phyloP scores from a whole-genome alignment of 192 early-diverging fungal species.

The Rhizophagus prolifer region DNA sequence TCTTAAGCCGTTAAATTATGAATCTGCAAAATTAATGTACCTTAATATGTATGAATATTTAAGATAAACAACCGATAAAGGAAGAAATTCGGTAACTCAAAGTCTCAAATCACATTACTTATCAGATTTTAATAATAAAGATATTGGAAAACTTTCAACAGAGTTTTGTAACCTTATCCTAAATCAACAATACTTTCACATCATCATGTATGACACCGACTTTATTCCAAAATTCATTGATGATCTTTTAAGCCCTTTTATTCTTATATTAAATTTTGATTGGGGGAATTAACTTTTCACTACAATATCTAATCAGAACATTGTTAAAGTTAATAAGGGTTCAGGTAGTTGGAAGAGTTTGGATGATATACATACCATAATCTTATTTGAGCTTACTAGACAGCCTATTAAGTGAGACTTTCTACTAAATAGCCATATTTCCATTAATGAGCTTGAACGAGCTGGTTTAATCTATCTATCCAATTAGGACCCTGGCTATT shows the following conservation, averaged over 20 bases:
- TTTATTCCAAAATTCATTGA: constrained; percentile 26
- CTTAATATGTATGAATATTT: constrained; percentile 24
- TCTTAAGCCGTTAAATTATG: constrained; percentile 13
- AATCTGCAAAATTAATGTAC: constrained; percentile 21
- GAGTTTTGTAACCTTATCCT: constrained; percentile 23
- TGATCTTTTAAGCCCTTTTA: constrained; percentile 11
- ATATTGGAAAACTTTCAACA: constrained; percentile 19
- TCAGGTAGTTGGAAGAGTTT: constrained; percentile 21
- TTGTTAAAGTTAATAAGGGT: not conserved
- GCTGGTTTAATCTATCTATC: constrained; percentile 23
- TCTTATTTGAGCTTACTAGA: constrained; percentile 19
- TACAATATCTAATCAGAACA: constrained; percentile 16
- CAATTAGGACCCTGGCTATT: too few relatives aligned
- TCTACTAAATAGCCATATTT: not conserved
- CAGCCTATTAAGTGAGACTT: constrained; percentile 21
- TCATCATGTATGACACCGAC: constrained; percentile 14
- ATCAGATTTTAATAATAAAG: constrained; percentile 20
- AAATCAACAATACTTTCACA: constrained; percentile 22
- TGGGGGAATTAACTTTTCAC: constrained; percentile 24
- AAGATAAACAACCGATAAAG: constrained; percentile 18
- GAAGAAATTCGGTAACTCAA: not conserved
- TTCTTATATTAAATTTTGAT: constrained; percentile 15
- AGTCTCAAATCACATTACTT: constrained; percentile 14
- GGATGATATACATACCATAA: constrained; percentile 10
- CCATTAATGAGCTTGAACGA: constrained; percentile 27